Evolutionary conservation across 2,329 filamentous ascomycete genomes (phyloP), one percentile per base, ranked within the genome.

Genomic region (Endoconidiophora polonica): DNA sequence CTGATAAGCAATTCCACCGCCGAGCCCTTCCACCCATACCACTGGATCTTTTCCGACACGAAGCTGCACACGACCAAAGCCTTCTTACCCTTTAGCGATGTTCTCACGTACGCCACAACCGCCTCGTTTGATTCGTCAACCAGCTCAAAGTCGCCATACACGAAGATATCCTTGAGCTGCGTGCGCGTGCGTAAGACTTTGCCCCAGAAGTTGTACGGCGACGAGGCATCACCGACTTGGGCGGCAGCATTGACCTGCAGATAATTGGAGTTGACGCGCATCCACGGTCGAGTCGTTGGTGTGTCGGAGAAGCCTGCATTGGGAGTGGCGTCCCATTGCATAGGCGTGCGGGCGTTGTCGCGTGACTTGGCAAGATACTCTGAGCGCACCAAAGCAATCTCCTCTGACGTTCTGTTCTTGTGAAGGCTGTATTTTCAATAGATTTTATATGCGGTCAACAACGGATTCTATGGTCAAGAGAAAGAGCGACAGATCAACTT

Each of bases 331-430:
- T 77, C 69, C 82, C 83, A 87, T 59, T 85, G 81, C 62, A 87
- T 79, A 0, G 82, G 82, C 0, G 79, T 77, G 43, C 83, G 71
- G 5, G 76, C 77, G 60, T 87, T 83, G 61, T 87, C 83, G 20
- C 82, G 64, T 5, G 72, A 76, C 59, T 77, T 76, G 55, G 69
- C 66, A 54, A 74, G 71, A 57, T 79, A 68, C n/a, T 74, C 67
- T 5, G 56, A 55, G 53, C 54, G 67, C 57, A 61, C 61, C 18
- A 62, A 59, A 6, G 61, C 58, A 33, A 66, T 61, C 29, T 63
- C 63, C 46, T 65, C 60, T 48, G 61, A 63, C 18, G 63, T 58
- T 4, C 61, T 60, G 53, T 66, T 61, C 52, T 65, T 66, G 58
- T 62, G 57, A 5, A 65, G 56, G 44, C 65, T 67, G 18, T 38